Conservation (phyloP, 805 yeast genomes). For the Brettanomyces anomalus region DNA sequence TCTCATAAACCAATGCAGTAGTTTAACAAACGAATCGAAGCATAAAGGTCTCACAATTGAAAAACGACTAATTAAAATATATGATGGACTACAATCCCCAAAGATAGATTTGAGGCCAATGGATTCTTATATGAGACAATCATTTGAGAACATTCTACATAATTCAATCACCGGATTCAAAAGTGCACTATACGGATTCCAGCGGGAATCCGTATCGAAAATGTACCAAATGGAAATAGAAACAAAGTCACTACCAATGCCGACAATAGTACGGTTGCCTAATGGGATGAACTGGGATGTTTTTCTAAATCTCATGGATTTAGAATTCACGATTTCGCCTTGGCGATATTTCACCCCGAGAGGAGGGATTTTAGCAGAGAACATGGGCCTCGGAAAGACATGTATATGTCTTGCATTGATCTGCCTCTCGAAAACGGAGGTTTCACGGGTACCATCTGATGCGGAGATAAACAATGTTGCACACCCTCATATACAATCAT, state of each 20-base stretch:
- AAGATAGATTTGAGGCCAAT: slow-evolving; percentile 12
- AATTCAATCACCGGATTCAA: slow-evolving; percentile 37
- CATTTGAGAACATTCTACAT: slow-evolving; percentile 17
- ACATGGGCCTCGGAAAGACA: slow-evolving; percentile 64
- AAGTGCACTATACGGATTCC: slow-evolving; percentile 47
- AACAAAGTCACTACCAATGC: slow-evolving; percentile 17
- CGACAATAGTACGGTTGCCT: slow-evolving; percentile 11
- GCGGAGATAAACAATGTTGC: neutral
- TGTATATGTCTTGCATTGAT: slow-evolving; percentile 50
- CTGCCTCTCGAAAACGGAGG: slow-evolving; percentile 44
- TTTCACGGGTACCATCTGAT: slow-evolving; percentile 33
- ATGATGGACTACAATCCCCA: slow-evolving; percentile 28
- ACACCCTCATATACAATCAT: slow-evolving; percentile 7
- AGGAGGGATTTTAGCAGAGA: slow-evolving; percentile 59
- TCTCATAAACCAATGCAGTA: too few relatives aligned
- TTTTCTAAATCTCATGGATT: slow-evolving; percentile 22
- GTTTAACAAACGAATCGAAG: neutral
- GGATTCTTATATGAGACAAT: slow-evolving; percentile 13
- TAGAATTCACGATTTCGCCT: slow-evolving; percentile 28
- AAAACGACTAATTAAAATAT: slow-evolving; percentile 23
- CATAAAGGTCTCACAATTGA: neutral
- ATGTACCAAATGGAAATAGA: slow-evolving; percentile 47
- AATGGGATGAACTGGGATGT: neutral
- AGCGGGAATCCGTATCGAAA: slow-evolving; percentile 47
- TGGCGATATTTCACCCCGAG: slow-evolving; percentile 38